Base-by-base conservation (phyloP, 345 rosid species). In the Eucalyptus rudis region DNA sequence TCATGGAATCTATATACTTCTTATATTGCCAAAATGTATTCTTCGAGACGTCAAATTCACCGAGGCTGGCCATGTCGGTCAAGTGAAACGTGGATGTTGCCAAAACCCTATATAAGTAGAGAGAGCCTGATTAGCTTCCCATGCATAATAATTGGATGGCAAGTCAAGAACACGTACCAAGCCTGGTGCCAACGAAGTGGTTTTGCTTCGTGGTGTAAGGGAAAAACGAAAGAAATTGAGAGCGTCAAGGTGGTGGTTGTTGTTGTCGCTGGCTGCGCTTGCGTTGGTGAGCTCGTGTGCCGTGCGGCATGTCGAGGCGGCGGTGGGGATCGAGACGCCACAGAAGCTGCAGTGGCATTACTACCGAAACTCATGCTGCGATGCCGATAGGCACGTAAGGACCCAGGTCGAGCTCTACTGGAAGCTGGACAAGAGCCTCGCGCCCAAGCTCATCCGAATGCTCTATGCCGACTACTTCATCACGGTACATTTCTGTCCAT, bases 391-490 rank as follows among this genome's bases (percentile, higher is more conserved):
- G 52, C 90, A 85, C 79, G 86, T 96, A 2, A 93, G 89, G 90
- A 92, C 94, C 76, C 94, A 95, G 91, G 95, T 96, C 13, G 50
- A 88, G 71, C 2, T 1, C 45, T 76, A 87, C 49, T 94, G 93
- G 90, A n/a, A 91, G 27, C 10, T 88, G 0, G 99, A 95, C 68
- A 92, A 43, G 47, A 92, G 88, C 90, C 89, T 95, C 86, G 89
- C 95, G 12, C 91, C 97, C 24, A 96, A 96, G 93, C 94, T 93
- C 54, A 93, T 95, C 29, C 92, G 95, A 86, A 91, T 97, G 91
- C 95, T 95, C 86, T 95, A 94, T 91, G 91, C 98, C 1, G 96
- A 97, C 86, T 97, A 96, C 90, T 91, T 96, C 27, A 91, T 94
- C 33, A 88, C 93, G 31, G 98, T 96, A 92, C 3, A 93, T 90